These are phyloP conservation scores for Chytriomyces sp. DNA, from an alignment of 192 early-diverging fungal species.

Conservation along the genomic window DNA sequence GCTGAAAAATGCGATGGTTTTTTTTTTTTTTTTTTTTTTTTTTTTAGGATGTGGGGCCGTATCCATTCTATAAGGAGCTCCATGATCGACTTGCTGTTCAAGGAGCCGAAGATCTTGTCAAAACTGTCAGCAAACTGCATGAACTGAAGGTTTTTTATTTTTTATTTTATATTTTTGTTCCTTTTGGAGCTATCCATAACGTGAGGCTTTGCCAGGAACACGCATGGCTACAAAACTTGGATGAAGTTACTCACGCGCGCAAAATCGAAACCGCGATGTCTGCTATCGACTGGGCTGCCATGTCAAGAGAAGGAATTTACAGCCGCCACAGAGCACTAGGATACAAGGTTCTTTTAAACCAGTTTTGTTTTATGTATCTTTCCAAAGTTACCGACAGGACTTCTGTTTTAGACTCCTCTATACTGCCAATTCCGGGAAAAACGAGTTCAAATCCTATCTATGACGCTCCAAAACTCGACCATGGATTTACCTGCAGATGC, in stretches of 20 bases:
- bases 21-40: background rate
- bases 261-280: conserved; percentile 68
- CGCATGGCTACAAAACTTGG: conserved; percentile 67
- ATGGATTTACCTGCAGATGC: conserved; percentile 29
- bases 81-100: conserved; percentile 55
- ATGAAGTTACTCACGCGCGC: conserved; percentile 68
- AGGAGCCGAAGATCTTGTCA: conserved; percentile 66
- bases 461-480: conserved; percentile 8
- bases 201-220: conserved; percentile 41
- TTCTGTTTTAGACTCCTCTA: conserved; percentile 1
- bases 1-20: conserved; percentile 38
- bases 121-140: conserved; percentile 67
- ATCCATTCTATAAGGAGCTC: conserved; percentile 30
- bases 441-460: background rate
- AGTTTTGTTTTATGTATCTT: background rate
- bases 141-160: conserved; percentile 52
- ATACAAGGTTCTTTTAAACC: conserved; percentile 59
- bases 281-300: conserved; percentile 62
- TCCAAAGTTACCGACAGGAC: background rate
- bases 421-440: conserved; percentile 40
- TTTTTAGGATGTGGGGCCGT: conserved; percentile 37
- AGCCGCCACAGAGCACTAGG: conserved; percentile 75
- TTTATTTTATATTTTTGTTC: background rate
- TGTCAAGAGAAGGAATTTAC: conserved; percentile 67
- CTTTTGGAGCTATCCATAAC: background rate